Evolutionary conservation across 192 early-diverging fungal species (phyloP).

Genomic region (Coemansia sp.): DNA sequence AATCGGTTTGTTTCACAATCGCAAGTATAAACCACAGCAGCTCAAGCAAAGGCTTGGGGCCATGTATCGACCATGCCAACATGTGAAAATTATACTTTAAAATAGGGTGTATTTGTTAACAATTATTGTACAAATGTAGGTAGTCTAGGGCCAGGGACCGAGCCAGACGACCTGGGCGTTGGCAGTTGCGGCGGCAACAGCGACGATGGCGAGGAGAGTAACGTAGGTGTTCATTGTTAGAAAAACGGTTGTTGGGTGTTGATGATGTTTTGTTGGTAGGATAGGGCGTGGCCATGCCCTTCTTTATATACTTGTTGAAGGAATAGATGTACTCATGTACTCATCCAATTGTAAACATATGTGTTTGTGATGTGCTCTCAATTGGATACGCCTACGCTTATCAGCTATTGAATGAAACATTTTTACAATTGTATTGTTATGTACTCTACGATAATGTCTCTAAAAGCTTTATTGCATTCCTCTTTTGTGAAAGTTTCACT

Average conservation of each 20-base stretch:
- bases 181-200: slow-evolving; percentile 14
- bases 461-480: neutral
- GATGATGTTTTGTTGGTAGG: too few species aligned
- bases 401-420: neutral
- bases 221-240: slow-evolving; percentile 12
- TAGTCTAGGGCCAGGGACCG: slow-evolving; percentile 13
- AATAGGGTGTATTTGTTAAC: neutral
- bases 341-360: too few species aligned
- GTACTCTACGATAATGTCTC: neutral
- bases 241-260: too few species aligned
- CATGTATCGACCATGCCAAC: too few species aligned
- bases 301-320: neutral
- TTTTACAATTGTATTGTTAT: neutral
- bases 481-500: too few species aligned
- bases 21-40: too few species aligned
- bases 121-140: neutral
- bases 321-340: neutral
- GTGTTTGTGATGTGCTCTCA: neutral
- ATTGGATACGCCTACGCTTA: neutral
- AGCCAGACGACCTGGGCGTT: slow-evolving; percentile 21
- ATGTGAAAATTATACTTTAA: too few species aligned
- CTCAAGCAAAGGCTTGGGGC: too few species aligned
- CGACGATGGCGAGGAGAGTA: slow-evolving; percentile 17
- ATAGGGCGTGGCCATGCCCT: neutral
- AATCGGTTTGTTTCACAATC: too few species aligned